Conservation (phyloP, 2,329 filamentous ascomycete genomes). For the Penicillium sp. region DNA sequence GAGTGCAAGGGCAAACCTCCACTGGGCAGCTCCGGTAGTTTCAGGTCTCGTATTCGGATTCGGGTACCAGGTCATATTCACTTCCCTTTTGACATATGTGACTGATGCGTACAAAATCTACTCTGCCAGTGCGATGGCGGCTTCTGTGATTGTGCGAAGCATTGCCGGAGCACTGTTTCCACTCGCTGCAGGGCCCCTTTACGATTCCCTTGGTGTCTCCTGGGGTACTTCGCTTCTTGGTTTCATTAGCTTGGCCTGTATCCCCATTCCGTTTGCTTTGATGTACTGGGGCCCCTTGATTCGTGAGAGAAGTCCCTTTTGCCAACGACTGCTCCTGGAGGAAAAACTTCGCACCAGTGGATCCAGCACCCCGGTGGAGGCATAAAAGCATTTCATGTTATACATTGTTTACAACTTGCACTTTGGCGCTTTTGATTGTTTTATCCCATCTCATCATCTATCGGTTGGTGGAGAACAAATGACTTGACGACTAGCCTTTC, state of each 20-base stretch:
- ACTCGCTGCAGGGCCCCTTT: constrained; percentile 47
- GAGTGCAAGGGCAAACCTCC: constrained; percentile 52
- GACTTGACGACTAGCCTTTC: too few relatives aligned
- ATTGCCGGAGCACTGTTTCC: constrained; percentile 60
- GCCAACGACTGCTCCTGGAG: constrained; percentile 29
- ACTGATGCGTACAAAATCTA: constrained; percentile 69
- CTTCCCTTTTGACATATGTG: constrained; percentile 65
- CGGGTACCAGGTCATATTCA: constrained; percentile 65
- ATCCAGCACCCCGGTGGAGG: constrained; percentile 17
- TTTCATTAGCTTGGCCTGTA: constrained; percentile 41
- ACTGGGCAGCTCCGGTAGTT: constrained; percentile 60
- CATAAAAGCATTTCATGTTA: not conserved
- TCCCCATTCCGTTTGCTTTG: constrained; percentile 45
- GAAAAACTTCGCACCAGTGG: constrained; percentile 21
- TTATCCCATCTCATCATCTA: too few relatives aligned
- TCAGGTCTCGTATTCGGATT: constrained; percentile 64
- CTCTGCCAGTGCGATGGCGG: constrained; percentile 59
- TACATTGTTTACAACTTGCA: not conserved
- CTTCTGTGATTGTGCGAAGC: constrained; percentile 53
- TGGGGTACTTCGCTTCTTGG: constrained; percentile 47
- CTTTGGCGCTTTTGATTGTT: not conserved
- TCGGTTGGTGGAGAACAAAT: too few relatives aligned
- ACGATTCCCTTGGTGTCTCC: constrained; percentile 38
- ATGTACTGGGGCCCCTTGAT: constrained; percentile 30
- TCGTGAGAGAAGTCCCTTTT: constrained; percentile 32